Evolutionary conservation across 768 basidiomycete genomes (phyloP).

Genomic region (Mrakia gelida): DNA sequence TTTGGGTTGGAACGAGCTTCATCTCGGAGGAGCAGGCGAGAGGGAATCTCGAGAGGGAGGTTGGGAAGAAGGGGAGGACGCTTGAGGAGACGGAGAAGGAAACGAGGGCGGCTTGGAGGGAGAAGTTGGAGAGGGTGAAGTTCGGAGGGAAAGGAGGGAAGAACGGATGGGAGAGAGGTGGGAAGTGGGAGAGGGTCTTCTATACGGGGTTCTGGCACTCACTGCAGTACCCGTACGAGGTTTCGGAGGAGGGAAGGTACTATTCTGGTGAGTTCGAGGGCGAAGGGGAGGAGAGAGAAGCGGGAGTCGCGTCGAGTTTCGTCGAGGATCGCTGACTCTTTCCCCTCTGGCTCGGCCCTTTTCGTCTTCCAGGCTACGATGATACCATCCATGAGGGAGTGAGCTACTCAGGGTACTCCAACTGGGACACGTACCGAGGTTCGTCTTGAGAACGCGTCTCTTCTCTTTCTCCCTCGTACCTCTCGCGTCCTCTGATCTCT

Average conservation of each 20-base stretch:
- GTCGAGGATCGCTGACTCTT: background rate
- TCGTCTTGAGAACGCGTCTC: background rate
- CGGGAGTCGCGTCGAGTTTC: background rate
- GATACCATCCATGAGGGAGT: slow-evolving; percentile 62
- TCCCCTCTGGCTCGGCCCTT: background rate
- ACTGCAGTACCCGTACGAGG: slow-evolving; percentile 68
- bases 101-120: slow-evolving; percentile 56
- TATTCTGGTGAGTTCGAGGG: slow-evolving; percentile 51
- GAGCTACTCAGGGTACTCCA: slow-evolving; percentile 69
- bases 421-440: slow-evolving; percentile 64
- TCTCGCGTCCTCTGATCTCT: background rate
- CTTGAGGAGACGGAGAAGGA: slow-evolving; percentile 54
- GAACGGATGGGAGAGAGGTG: background rate
- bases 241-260: slow-evolving; percentile 61
- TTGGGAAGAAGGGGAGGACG: slow-evolving; percentile 30
- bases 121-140: slow-evolving; percentile 55
- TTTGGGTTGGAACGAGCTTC: slow-evolving; percentile 67
- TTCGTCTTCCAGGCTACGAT: slow-evolving; percentile 36
- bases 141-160: slow-evolving; percentile 46
- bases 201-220: slow-evolving; percentile 52
- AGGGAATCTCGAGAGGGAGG: slow-evolving; percentile 32
- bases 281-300: no score
- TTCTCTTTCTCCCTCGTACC: no score
- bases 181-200: slow-evolving; percentile 43
- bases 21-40: slow-evolving; percentile 66